Evolutionary conservation across 768 basidiomycete species (phyloP), one percentile per base, ranked within the genome.

Genomic region (Rhizopogon vinicolor): DNA sequence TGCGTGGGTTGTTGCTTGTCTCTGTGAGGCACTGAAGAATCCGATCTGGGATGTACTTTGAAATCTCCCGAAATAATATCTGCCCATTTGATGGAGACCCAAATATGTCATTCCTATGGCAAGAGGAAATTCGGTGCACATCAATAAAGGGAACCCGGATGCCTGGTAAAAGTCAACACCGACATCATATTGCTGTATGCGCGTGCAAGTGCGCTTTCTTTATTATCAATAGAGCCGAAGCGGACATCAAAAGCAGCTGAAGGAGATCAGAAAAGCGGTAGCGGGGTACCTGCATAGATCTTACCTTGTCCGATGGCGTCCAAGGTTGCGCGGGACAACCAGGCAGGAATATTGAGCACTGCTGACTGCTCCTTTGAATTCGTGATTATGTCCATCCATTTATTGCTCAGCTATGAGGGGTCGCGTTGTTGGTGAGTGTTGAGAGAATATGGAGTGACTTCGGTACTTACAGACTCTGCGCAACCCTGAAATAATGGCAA

Each of bases 251-350:
- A 22, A 22, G 22, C 22, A 22, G 22, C 22, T 22, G 22, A 22
- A 22, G 31, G 1, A 12, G 33, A 35, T n/a, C n/a, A 31, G n/a
- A 16, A 54, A 12, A 41, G 4, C 2, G 3, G 13, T 35, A 8
- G 8, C 25, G 48, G 18, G 22, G 28, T 22, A 39, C 35, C 1
- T 33, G 7, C 5, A 13, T 16, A 39, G 18, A 35, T 29, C 52
- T 7, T 64, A 78, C 80, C 78, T 64, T 75, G 69, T 9, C 78
- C 81, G 52, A 82, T 77, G 10, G 78, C 75, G 65, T 81, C 81
- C 52, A 82, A 57, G 4, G 78, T 75, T 3, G 75, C 77, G 5
- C 76, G 75, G 31, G 78, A 75, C 7, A 72, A 46, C 72, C 68
- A 71, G 8, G 41, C 0, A 35, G 59, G 44, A 7, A 72, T 37